Evolutionary conservation across 2,329 filamentous ascomycete species (phyloP).

Genomic region (Aspergillus sp.): DNA sequence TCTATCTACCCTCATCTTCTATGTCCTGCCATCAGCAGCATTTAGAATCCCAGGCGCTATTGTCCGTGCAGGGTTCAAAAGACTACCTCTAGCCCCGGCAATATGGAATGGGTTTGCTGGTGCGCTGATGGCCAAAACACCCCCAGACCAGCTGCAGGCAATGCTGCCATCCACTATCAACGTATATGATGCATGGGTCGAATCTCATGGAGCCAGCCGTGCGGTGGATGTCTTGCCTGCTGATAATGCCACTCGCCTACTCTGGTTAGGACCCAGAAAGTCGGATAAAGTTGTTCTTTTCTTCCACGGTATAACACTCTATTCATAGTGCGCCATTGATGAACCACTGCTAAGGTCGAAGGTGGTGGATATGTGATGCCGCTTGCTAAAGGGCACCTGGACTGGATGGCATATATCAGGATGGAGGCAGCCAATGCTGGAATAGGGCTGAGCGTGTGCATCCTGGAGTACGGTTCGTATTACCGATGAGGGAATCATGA

Average conservation of each 20-base stretch:
- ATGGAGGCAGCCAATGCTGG: constrained; percentile 11
- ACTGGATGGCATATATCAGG: constrained; percentile 22
- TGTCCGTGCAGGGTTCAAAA: background rate
- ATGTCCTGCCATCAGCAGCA: background rate
- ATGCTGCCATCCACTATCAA: constrained; percentile 21
- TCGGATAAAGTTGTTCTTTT: constrained; percentile 20
- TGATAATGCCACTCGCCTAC: constrained; percentile 8
- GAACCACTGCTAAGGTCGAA: background rate
- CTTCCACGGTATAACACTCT: constrained; percentile 19
- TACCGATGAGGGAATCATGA: background rate
- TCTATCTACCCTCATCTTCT: background rate
- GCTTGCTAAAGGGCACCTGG: constrained; percentile 20
- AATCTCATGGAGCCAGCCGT: background rate
- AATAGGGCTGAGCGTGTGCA: constrained; percentile 13
- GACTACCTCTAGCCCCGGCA: background rate
- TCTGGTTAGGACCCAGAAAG: constrained; percentile 19
- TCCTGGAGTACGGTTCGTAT: constrained; percentile 18
- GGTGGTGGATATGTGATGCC: constrained; percentile 27
- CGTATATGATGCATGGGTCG: constrained; percentile 17
- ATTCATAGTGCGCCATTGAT: background rate
- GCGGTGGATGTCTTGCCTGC: background rate
- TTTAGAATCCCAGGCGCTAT: background rate
- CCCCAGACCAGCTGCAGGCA: constrained; percentile 16
- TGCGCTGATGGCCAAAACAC: constrained; percentile 15
- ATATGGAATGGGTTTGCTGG: background rate